Evolutionary conservation across 1,284 basidiomycete species (phyloP).

Genomic region (Heterobasidion occidentale): DNA sequence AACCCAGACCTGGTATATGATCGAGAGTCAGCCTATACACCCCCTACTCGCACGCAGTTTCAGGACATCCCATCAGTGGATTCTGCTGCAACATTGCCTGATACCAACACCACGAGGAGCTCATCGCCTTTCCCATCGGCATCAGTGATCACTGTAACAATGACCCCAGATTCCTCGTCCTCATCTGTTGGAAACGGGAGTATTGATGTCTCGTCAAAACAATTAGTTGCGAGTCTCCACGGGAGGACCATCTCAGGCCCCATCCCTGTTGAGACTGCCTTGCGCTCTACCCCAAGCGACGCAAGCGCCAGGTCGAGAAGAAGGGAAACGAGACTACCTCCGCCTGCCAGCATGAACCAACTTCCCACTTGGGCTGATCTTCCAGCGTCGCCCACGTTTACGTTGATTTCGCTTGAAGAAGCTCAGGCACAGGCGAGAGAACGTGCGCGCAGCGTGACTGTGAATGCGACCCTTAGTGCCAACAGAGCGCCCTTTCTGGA

Average conservation of each 20-base stretch:
- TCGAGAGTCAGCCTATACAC: constrained; percentile 3
- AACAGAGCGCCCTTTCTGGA: constrained; percentile 10
- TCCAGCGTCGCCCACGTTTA: constrained; percentile 39
- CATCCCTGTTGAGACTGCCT: constrained; percentile 18
- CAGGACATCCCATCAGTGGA: constrained; percentile 28
- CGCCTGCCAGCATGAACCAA: constrained; percentile 9
- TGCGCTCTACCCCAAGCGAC: constrained; percentile 10
- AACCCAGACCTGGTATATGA: constrained; percentile 44
- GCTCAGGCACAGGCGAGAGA: constrained; percentile 54
- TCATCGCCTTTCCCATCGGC: constrained; percentile 31
- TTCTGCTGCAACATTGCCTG: constrained; percentile 48
- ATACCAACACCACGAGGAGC: constrained; percentile 29
- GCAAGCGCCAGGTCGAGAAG: constrained; percentile 13
- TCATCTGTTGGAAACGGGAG: constrained; percentile 23
- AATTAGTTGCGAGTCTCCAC: constrained; percentile 9
- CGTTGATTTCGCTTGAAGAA: constrained; percentile 69
- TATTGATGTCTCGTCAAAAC: constrained; percentile 7
- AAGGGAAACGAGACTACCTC: constrained; percentile 26
- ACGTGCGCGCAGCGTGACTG: constrained; percentile 44
- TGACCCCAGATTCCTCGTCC: constrained; percentile 39
- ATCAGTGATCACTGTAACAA: constrained; percentile 25
- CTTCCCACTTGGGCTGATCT: constrained; percentile 40
- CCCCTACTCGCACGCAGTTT: constrained; percentile 1
- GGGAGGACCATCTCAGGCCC: constrained; percentile 23
- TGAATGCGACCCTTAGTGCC: background rate